Percentiles rank a stretch among this genome's conserved stretches.
phyloP scores from a whole-genome alignment of 495 filamentous ascomycete species.

The Penicillium argentinense region DNA sequence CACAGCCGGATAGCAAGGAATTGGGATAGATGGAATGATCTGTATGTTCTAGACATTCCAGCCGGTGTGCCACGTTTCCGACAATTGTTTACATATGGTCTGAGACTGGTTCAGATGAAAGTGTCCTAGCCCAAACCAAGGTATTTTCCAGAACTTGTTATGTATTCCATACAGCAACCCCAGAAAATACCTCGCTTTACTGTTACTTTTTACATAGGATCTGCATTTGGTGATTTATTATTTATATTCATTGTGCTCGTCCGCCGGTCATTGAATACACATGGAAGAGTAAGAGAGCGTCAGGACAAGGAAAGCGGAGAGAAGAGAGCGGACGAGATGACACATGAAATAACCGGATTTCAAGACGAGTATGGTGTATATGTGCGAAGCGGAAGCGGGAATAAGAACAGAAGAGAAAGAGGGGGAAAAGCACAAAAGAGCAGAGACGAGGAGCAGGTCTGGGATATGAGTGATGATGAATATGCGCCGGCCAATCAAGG shows the following conservation, averaged over 20 bases:
- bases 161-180: neutral
- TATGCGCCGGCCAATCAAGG: constrained; percentile 31
- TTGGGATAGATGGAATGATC: neutral
- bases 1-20: neutral
- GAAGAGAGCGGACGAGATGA: constrained; percentile 20
- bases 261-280: constrained; percentile 23
- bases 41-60: constrained; percentile 1
- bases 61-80: neutral
- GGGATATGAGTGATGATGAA: constrained; percentile 22
- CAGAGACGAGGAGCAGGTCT: constrained; percentile 4
- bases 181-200: no score
- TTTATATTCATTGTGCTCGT: constrained; percentile 31
- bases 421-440: neutral
- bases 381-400: constrained; percentile 14
- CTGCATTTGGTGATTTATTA: constrained; percentile 11
- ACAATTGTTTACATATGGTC: neutral
- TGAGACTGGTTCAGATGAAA: neutral
- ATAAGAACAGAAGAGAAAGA: constrained; percentile 2
- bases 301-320: constrained; percentile 8
- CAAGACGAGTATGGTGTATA: constrained; percentile 12
- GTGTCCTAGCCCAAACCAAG: neutral
- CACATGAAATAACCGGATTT: constrained; percentile 9
- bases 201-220: no score
- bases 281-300: constrained; percentile 19
- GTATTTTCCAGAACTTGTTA: neutral